Evolutionary conservation across 768 basidiomycete species (phyloP).

Genomic region (Lactifluus rugatus): DNA sequence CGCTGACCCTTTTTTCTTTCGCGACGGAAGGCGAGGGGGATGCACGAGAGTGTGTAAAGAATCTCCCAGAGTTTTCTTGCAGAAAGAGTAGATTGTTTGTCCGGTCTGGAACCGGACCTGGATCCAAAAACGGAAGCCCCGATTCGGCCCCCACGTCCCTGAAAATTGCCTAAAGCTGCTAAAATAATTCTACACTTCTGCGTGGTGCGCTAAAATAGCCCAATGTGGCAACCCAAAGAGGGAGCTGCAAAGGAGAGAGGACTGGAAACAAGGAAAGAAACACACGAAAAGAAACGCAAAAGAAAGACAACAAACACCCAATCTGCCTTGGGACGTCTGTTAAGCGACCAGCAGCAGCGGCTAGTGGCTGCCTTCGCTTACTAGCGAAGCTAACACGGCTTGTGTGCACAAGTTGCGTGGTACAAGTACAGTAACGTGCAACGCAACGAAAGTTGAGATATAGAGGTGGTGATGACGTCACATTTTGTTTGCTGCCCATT

Average conservation of each 20-base stretch:
- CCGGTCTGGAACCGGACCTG: not conserved
- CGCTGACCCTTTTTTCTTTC: not conserved
- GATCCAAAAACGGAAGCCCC: not conserved
- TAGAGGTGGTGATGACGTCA: constrained; percentile 1
- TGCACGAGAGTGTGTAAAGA: not conserved
- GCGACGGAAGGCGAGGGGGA: too few relatives aligned
- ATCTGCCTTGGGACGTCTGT: not conserved
- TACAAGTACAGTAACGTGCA: not conserved
- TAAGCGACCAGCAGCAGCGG: not conserved
- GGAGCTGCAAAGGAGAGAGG: not conserved
- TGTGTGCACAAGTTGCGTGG: not conserved
- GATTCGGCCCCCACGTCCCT: not conserved
- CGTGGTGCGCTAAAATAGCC: not conserved
- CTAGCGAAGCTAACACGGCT: not conserved
- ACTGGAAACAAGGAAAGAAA: not conserved
- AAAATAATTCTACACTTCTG: not conserved
- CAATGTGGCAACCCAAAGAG: not conserved
- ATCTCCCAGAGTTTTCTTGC: not conserved
- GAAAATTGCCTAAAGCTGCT: not conserved
- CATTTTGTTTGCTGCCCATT: not conserved
- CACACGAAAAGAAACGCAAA: not conserved
- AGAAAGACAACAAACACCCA: not conserved
- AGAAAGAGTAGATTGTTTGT: not conserved
- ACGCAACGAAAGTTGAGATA: not conserved
- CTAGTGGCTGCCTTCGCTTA: not conserved